These are phyloP conservation scores for Limonium bicolor DNA, from an alignment of 148 eudicot genomes.

Conservation along the genomic window DNA sequence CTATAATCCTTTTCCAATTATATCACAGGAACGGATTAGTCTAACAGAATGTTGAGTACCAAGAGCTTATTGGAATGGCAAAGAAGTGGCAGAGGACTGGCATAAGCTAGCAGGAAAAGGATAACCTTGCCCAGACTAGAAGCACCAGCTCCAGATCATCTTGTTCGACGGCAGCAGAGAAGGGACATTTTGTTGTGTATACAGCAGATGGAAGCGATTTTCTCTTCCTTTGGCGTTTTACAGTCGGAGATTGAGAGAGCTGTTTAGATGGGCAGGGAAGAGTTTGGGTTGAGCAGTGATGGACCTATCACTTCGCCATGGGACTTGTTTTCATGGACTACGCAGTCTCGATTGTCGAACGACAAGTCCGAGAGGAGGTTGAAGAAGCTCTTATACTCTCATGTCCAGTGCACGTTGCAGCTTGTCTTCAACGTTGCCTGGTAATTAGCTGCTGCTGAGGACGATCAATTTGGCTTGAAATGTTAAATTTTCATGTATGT, in stretches of 20 bases:
- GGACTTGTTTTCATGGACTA: constrained; percentile 20
- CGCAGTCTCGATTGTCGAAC: constrained; percentile 17
- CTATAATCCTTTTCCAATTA: no score
- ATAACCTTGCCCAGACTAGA: background rate
- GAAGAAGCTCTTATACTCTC: constrained; percentile 17
- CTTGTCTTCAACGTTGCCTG: no score
- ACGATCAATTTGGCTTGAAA: no score
- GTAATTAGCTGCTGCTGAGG: no score
- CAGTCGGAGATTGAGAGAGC: constrained; percentile 16
- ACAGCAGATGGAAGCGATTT: constrained; percentile 16
- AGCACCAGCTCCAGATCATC: no score
- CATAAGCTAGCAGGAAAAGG: constrained; percentile 12
- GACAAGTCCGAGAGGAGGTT: constrained; percentile 9
- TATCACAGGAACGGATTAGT: no score
- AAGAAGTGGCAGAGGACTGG: constrained; percentile 22
- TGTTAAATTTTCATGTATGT: no score
- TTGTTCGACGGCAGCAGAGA: no score
- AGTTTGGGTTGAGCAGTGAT: constrained; percentile 22
- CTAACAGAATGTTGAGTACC: constrained; percentile 1
- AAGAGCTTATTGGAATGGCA: constrained; percentile 18
- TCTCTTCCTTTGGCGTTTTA: constrained; percentile 18
- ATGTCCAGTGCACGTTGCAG: no score
- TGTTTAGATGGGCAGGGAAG: constrained; percentile 30
- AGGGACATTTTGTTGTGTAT: constrained; percentile 26
- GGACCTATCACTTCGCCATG: constrained; percentile 33